phyloP scores from a whole-genome alignment of 441 rosid genomes.

The Gossypium gossypioides region DNA sequence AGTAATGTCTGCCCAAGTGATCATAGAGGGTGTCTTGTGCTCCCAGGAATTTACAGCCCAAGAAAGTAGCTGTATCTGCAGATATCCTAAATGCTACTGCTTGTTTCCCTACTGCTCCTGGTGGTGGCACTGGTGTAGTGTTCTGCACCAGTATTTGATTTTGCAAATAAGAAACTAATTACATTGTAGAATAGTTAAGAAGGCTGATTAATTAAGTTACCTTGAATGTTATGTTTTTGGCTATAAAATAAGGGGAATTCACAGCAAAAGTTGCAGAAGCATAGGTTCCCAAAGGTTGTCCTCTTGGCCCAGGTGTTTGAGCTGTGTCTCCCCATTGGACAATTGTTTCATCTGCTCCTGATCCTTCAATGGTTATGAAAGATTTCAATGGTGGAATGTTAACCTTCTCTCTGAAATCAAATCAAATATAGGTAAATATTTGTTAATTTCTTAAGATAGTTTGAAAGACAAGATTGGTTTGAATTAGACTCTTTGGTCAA shows the following conservation, averaged over 20 bases:
- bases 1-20: constrained; percentile 85
- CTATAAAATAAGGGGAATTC: constrained; percentile 74
- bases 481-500: constrained; percentile 1
- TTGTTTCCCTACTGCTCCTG: constrained; percentile 81
- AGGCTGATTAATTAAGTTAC: constrained; percentile 18
- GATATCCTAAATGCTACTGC: constrained; percentile 93
- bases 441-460: not conserved
- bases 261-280: constrained; percentile 86
- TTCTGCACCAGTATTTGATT: constrained; percentile 35
- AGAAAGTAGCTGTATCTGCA: constrained; percentile 72
- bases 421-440: not conserved
- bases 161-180: not conserved
- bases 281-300: constrained; percentile 68
- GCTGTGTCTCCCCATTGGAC: constrained; percentile 98
- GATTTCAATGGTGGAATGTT: constrained; percentile 70
- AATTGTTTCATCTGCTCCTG: constrained; percentile 77
- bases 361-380: constrained; percentile 81
- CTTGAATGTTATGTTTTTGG: constrained; percentile 92
- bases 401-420: constrained; percentile 69
- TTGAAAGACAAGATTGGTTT: not conserved
- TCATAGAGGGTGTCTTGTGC: constrained; percentile 94
- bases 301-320: constrained; percentile 63
- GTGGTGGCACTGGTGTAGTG: constrained; percentile 76
- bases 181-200: not conserved
- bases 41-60: constrained; percentile 79